These are phyloP conservation scores for Alternaria triticina DNA, from an alignment of 2,329 filamentous ascomycete genomes.

Conservation along the genomic window DNA sequence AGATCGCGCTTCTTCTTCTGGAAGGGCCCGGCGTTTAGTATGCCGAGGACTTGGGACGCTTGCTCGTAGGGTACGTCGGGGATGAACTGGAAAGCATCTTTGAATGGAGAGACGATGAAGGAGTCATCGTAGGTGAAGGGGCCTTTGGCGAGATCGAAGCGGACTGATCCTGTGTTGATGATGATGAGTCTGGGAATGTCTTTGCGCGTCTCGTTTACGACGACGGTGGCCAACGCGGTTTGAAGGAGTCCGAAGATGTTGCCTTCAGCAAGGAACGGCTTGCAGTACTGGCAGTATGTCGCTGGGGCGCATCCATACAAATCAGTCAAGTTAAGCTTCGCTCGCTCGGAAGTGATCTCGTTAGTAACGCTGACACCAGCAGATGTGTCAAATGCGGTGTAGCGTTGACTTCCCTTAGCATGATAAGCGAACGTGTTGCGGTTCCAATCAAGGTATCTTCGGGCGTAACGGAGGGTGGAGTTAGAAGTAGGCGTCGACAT, in stretches of 20 bases:
- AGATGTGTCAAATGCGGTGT: constrained; percentile 56
- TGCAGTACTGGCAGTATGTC: constrained; percentile 65
- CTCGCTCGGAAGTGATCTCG: constrained; percentile 59
- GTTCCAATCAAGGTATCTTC: constrained; percentile 73
- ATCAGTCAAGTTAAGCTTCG: constrained; percentile 61
- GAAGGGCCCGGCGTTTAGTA: constrained; percentile 54
- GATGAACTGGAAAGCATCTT: constrained; percentile 61
- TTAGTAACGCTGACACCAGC: constrained; percentile 56
- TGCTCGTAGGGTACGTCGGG: constrained; percentile 58
- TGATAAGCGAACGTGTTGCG: constrained; percentile 70
- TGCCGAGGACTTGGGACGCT: constrained; percentile 50
- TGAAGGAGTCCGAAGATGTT: constrained; percentile 64
- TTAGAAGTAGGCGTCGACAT: constrained; percentile 43
- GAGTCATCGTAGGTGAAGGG: constrained; percentile 64
- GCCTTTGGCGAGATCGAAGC: constrained; percentile 68
- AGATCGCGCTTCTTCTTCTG: constrained; percentile 45
- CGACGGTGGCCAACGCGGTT: constrained; percentile 58
- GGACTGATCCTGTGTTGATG: constrained; percentile 66
- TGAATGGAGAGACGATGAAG: constrained; percentile 65
- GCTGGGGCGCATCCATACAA: constrained; percentile 67
- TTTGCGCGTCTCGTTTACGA: constrained; percentile 60
- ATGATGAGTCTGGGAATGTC: constrained; percentile 63
- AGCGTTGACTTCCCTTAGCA: constrained; percentile 57
- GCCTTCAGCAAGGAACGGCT: constrained; percentile 58
- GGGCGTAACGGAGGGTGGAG: constrained; percentile 57